Conservation (phyloP, 2,329 filamentous ascomycete genomes). For the Pyrenophora graminea region DNA sequence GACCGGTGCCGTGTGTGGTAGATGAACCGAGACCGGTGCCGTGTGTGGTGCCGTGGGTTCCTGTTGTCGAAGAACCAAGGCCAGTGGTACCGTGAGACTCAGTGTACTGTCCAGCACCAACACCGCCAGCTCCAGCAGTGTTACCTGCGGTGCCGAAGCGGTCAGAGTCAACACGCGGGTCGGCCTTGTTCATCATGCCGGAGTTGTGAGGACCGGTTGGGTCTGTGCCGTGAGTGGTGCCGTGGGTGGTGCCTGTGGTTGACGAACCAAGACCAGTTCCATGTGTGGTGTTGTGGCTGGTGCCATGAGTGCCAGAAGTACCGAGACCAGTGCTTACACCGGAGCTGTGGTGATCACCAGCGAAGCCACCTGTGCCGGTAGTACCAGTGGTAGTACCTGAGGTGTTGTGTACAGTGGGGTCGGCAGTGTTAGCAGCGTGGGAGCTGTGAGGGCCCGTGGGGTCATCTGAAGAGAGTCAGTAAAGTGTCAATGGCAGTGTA, state of each 20-base stretch:
- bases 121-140: conserved; percentile 30
- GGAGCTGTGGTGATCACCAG: conserved; percentile 1
- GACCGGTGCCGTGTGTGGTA: conserved; percentile 1
- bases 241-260: not conserved
- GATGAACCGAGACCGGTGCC: conserved; percentile 7
- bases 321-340: conserved; percentile 8
- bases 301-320: conserved; percentile 2
- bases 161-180: conserved; percentile 40
- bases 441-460: conserved; percentile 37
- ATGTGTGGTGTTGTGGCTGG: conserved; percentile 1
- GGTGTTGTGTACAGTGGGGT: conserved; percentile 8
- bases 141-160: conserved; percentile 30
- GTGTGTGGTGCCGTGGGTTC: too few relatives aligned
- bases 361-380: conserved; percentile 9
- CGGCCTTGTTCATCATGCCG: conserved; percentile 32
- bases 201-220: conserved; percentile 38
- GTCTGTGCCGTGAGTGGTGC: conserved; percentile 16
- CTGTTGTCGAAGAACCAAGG: not conserved
- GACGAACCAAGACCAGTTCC: conserved; percentile 4
- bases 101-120: conserved; percentile 14
- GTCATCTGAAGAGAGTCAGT: conserved; percentile 24
- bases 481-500: not conserved
- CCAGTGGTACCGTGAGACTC: conserved; percentile 1
- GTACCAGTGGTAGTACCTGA: conserved; percentile 12
- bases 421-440: conserved; percentile 33